These are phyloP conservation scores for Silybum marianum DNA, from an alignment of 129 eudicot genomes.

Conservation along the genomic window DNA sequence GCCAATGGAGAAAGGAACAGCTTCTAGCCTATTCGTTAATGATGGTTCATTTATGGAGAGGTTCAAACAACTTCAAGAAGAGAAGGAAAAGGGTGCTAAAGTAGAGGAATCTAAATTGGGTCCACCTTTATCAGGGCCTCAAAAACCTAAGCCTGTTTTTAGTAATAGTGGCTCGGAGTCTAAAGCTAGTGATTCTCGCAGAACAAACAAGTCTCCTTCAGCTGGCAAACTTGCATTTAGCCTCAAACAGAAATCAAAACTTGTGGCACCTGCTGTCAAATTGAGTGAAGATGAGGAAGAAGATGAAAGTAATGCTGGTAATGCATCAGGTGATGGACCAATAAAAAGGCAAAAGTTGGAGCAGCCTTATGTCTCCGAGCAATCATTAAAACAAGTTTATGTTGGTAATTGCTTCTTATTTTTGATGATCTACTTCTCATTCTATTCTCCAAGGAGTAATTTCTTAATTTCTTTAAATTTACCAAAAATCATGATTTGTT, in stretches of 20 bases:
- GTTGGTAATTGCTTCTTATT: conserved; percentile 65
- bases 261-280: conserved; percentile 69
- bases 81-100: conserved; percentile 41
- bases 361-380: conserved; percentile 41
- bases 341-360: conserved; percentile 58
- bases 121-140: conserved; percentile 31
- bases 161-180: conserved; percentile 32
- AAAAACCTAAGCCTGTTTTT: conserved; percentile 8
- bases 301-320: conserved; percentile 45
- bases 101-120: conserved; percentile 53
- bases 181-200: conserved; percentile 44
- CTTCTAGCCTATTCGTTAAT: conserved; percentile 58
- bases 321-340: conserved; percentile 48
- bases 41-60: conserved; percentile 88
- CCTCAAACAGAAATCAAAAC: conserved; percentile 71
- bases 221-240: conserved; percentile 81
- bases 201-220: conserved; percentile 41
- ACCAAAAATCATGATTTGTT: background rate
- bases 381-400: conserved; percentile 42
- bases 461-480: background rate
- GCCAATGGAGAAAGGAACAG: conserved; percentile 57
- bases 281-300: conserved; percentile 75
- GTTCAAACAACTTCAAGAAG: conserved; percentile 72
- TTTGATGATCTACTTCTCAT: conserved; percentile 1
- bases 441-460: background rate